phyloP scores from a whole-genome alignment of 1,139 yeast species.

The Pichia sp. region DNA sequence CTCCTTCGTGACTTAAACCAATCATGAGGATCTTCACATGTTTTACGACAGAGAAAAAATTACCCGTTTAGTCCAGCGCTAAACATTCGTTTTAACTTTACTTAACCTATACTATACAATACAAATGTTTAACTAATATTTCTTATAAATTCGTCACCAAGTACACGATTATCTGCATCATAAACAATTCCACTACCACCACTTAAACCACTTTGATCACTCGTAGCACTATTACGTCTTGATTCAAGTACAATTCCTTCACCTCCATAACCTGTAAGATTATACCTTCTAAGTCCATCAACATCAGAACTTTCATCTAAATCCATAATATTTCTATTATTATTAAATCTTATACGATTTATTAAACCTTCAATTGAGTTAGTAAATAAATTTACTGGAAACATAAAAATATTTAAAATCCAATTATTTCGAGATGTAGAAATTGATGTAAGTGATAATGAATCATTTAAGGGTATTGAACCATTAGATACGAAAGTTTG shows the following conservation, averaged over 20 bases:
- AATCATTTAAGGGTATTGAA: constrained; percentile 8
- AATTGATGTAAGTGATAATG: not conserved
- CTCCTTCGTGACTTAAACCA: too few relatives aligned
- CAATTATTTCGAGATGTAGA: constrained; percentile 2
- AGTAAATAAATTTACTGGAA: too few relatives aligned
- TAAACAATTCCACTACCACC: constrained; percentile 24
- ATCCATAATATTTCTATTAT: not conserved
- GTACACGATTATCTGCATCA: constrained; percentile 25
- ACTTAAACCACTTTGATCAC: constrained; percentile 11
- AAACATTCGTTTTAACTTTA: not conserved
- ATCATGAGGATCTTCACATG: too few relatives aligned
- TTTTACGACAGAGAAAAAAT: too few relatives aligned
- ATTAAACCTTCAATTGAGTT: too few relatives aligned
- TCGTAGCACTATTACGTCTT: constrained; percentile 4
- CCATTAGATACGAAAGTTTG: constrained; percentile 15
- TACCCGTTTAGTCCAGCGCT: not conserved
- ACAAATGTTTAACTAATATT: constrained; percentile 16
- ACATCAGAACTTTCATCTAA: constrained; percentile 3
- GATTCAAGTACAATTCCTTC: constrained; percentile 6
- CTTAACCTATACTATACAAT: too few relatives aligned
- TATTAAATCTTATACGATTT: too few relatives aligned
- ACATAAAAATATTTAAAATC: not conserved
- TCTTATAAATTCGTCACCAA: constrained; percentile 27
- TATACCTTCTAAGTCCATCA: constrained; percentile 21
- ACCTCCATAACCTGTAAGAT: constrained; percentile 14